Evolutionary conservation across 2,329 filamentous ascomycete genomes (phyloP).

Genomic region (Aspergillus fumigatiaffinis): DNA sequence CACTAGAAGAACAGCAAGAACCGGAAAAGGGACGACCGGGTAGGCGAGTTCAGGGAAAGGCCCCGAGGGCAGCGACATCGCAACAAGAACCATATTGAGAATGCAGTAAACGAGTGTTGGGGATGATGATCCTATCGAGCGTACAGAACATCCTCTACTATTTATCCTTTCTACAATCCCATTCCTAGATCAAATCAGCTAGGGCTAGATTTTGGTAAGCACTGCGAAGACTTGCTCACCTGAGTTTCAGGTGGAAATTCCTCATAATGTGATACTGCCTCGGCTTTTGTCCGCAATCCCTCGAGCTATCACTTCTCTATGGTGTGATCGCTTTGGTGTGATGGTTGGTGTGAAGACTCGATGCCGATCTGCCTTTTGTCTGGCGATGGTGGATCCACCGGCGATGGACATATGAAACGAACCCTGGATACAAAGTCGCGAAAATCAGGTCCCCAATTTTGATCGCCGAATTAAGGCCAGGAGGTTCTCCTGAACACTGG

Average conservation of each 20-base stretch:
- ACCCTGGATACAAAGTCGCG: background rate
- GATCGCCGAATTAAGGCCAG: background rate
- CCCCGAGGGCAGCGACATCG: slow-evolving; percentile 8
- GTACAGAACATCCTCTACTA: background rate
- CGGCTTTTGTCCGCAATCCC: background rate
- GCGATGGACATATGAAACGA: background rate
- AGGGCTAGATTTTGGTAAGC: background rate
- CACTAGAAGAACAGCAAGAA: slow-evolving; percentile 9
- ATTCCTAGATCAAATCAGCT: background rate
- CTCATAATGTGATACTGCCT: background rate
- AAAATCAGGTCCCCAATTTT: background rate
- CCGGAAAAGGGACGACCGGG: slow-evolving; percentile 5
- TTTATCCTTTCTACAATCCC: background rate
- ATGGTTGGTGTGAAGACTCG: no score
- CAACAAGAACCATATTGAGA: slow-evolving; percentile 1
- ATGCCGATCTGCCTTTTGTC: background rate
- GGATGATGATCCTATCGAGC: background rate
- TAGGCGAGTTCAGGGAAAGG: slow-evolving; percentile 1
- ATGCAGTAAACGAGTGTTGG: background rate
- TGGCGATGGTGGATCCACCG: background rate
- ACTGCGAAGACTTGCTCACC: background rate
- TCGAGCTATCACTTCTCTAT: no score
- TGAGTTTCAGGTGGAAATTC: background rate
- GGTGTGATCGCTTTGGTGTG: no score
- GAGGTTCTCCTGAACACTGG: background rate